Conservation (phyloP, 169 alveolate species). For the Plasmodium malariae region DNA sequence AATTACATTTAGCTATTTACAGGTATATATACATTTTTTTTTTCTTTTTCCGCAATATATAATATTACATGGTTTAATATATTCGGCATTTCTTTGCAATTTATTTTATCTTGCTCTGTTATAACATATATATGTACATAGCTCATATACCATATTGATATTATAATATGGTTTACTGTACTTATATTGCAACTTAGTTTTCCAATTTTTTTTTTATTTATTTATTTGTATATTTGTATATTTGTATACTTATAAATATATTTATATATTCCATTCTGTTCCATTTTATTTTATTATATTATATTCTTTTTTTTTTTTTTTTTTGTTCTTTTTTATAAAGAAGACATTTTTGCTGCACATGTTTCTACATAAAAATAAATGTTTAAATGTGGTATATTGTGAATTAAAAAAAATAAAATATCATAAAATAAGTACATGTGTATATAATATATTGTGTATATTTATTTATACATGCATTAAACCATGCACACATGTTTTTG, state of each 20-base stretch:
- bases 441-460: neutral
- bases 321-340: slow-evolving; percentile 1
- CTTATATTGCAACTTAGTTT: too few relatives aligned
- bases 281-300: too few relatives aligned
- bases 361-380: neutral
- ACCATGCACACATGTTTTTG: neutral
- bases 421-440: neutral
- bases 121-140: neutral
- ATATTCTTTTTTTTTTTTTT: slow-evolving; percentile 5
- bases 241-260: too few relatives aligned
- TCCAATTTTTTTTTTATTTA: too few relatives aligned
- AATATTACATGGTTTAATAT: too few relatives aligned
- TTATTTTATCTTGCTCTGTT: neutral
- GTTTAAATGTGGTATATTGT: slow-evolving; percentile 13
- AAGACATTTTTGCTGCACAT: slow-evolving; percentile 23
- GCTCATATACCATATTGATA: neutral
- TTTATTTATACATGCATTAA: neutral
- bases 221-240: too few relatives aligned
- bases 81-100: neutral
- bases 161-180: neutral
- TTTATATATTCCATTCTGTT: neutral
- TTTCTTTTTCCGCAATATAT: too few relatives aligned
- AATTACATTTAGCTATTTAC: too few relatives aligned
- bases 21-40: too few relatives aligned
- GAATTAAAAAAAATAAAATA: slow-evolving; percentile 7